phyloP scores from a whole-genome alignment of 768 basidiomycete genomes.

The Russula earlei region DNA sequence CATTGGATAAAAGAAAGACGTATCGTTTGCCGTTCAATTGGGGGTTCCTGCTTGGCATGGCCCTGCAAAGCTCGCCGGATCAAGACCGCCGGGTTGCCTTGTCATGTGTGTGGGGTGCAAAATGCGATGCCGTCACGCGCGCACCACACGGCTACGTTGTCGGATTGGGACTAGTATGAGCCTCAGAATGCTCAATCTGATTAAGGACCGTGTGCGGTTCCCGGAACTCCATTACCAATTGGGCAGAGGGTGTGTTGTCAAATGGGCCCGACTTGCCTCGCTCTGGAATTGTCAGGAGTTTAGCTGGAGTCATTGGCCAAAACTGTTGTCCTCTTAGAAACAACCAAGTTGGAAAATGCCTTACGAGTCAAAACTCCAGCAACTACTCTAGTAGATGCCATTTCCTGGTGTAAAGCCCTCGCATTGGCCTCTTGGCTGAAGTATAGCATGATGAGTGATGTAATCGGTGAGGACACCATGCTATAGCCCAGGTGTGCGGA shows the following conservation, averaged over 20 bases:
- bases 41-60: not conserved
- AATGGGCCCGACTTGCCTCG: not conserved
- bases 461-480: not conserved
- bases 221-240: not conserved
- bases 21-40: not conserved
- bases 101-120: not conserved
- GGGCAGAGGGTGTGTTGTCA: not conserved
- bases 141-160: slow-evolving; percentile 2
- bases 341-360: not conserved
- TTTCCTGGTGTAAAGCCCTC: not conserved
- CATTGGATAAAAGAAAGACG: not conserved
- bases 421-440: not conserved
- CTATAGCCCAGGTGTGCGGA: not conserved
- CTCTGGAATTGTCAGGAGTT: not conserved
- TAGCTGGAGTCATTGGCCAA: not conserved
- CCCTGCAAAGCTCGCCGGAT: not conserved
- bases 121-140: not conserved
- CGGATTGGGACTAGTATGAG: not conserved
- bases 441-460: not conserved
- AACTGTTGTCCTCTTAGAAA: not conserved
- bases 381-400: slow-evolving; percentile 2
- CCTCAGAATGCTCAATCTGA: too few species aligned
- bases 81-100: not conserved
- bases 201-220: too few species aligned
- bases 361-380: not conserved